Evolutionary conservation across 2,329 filamentous ascomycete species (phyloP).

Genomic region (Pseudocercospora eumusae): DNA sequence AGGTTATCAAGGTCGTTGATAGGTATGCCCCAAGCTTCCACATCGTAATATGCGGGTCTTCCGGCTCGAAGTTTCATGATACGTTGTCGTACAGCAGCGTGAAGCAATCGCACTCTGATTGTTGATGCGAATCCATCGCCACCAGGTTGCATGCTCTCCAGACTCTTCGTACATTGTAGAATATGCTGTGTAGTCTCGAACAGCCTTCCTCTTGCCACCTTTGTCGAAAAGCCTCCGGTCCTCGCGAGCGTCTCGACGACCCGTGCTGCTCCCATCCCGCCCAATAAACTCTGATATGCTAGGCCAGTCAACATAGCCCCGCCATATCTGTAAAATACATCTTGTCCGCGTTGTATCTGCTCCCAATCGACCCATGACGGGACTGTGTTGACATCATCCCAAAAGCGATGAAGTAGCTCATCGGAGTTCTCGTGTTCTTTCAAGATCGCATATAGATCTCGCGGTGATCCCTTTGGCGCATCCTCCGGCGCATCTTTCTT

Average conservation of each 20-base stretch:
- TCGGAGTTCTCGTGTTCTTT: slow-evolving; percentile 60
- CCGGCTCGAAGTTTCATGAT: slow-evolving; percentile 62
- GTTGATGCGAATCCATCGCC: slow-evolving; percentile 66
- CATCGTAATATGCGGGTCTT: slow-evolving; percentile 63
- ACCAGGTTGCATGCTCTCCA: slow-evolving; percentile 67
- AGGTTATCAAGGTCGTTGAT: slow-evolving; percentile 77
- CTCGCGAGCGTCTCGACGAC: slow-evolving; percentile 73
- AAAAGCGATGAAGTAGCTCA: slow-evolving; percentile 59
- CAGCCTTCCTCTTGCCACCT: slow-evolving; percentile 65
- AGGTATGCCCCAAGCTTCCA: slow-evolving; percentile 61
- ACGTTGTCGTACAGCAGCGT: slow-evolving; percentile 65
- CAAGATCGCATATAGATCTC: slow-evolving; percentile 67
- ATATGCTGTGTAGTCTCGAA: slow-evolving; percentile 76
- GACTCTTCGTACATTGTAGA: slow-evolving; percentile 66
- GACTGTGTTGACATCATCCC: slow-evolving; percentile 66
- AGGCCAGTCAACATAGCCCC: slow-evolving; percentile 65
- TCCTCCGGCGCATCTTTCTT: slow-evolving; percentile 27
- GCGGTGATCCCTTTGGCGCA: slow-evolving; percentile 39
- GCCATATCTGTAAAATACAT: slow-evolving; percentile 76
- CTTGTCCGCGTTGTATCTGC: slow-evolving; percentile 71
- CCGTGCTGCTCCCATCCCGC: slow-evolving; percentile 70
- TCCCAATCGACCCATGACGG: slow-evolving; percentile 78
- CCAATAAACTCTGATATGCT: slow-evolving; percentile 66
- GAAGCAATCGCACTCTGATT: slow-evolving; percentile 68
- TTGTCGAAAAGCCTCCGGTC: slow-evolving; percentile 71